These are phyloP conservation scores for Knoxdaviesia capensis DNA, from an alignment of 2,329 filamentous ascomycete species.

Conservation along the genomic window DNA sequence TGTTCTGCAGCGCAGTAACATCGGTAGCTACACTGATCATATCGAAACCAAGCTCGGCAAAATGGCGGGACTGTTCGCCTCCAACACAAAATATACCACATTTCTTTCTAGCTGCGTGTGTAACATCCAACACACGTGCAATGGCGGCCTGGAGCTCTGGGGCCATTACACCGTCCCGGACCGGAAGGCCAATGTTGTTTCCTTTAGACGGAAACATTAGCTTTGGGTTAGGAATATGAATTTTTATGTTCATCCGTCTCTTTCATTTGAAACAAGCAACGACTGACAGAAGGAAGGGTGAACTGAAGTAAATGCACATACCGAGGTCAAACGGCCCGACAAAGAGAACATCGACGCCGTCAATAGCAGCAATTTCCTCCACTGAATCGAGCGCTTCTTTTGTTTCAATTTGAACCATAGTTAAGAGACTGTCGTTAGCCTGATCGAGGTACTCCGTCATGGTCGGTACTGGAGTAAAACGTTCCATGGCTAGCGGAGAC, in stretches of 20 bases:
- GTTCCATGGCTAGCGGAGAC: conserved; percentile 20
- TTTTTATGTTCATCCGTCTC: too few species aligned
- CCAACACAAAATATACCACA: conserved; percentile 37
- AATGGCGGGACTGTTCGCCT: conserved; percentile 33
- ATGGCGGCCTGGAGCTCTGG: conserved; percentile 39
- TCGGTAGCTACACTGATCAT: conserved; percentile 41
- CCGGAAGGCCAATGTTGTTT: conserved; percentile 40
- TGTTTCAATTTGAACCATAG: conserved; percentile 24
- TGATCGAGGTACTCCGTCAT: conserved; percentile 27
- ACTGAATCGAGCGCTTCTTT: conserved; percentile 22
- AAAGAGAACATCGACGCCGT: conserved; percentile 42
- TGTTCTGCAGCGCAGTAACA: conserved; percentile 26
- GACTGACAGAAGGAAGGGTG: too few species aligned
- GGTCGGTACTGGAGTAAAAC: conserved; percentile 21
- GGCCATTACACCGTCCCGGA: conserved; percentile 37
- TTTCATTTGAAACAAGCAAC: too few species aligned
- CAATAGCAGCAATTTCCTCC: conserved; percentile 18
- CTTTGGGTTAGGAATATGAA: too few species aligned
- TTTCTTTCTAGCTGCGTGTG: conserved; percentile 43
- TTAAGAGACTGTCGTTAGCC: conserved; percentile 25
- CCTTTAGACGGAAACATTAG: conserved; percentile 10
- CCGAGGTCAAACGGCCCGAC: conserved; percentile 43
- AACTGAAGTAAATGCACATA: too few species aligned
- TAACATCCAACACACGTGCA: conserved; percentile 33
- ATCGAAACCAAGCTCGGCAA: conserved; percentile 35